A percentile compares a stretch with the other conserved stretches of the same genome.
These are phyloP conservation scores for Colletotrichum ledebouriae DNA, from an alignment of 2,329 filamentous ascomycete genomes.

Conservation along the genomic window DNA sequence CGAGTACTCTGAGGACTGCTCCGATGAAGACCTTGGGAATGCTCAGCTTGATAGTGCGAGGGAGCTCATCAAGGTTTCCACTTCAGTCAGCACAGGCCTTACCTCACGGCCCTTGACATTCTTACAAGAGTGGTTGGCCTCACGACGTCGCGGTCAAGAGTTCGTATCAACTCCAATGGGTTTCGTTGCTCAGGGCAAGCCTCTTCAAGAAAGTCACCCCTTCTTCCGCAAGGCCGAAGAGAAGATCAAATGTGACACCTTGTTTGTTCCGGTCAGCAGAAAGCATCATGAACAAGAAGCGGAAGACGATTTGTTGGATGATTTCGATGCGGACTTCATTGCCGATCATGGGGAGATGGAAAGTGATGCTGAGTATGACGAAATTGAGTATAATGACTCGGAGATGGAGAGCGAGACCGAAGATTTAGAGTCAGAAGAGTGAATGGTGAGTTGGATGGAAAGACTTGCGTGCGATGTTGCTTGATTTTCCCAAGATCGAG, in stretches of 20 bases:
- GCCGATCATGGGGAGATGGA: conserved; percentile 33
- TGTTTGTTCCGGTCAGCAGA: conserved; percentile 16
- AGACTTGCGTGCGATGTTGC: not conserved
- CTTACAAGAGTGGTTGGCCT: conserved; percentile 68
- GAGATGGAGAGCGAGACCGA: conserved; percentile 29
- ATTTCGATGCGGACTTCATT: conserved; percentile 37
- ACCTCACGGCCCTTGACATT: conserved; percentile 58
- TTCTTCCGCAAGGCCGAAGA: conserved; percentile 59
- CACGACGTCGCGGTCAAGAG: conserved; percentile 68
- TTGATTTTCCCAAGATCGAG: not conserved
- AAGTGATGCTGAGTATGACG: conserved; percentile 35
- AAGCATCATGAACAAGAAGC: not conserved
- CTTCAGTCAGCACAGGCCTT: conserved; percentile 36
- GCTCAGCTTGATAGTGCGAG: not conserved
- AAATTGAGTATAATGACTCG: conserved; percentile 41
- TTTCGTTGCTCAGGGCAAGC: conserved; percentile 65
- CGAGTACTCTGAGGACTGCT: conserved; percentile 18
- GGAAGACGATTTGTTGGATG: conserved; percentile 13
- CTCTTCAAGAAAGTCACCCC: conserved; percentile 59
- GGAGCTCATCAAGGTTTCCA: conserved; percentile 13
- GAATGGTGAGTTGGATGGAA: not conserved
- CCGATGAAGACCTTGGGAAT: conserved; percentile 11
- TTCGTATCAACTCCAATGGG: conserved; percentile 72
- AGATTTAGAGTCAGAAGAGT: conserved; percentile 6
- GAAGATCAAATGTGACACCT: conserved; percentile 34